These are phyloP conservation scores for Ganoderma multipileum DNA, from an alignment of 1,284 basidiomycete genomes.

Conservation along the genomic window DNA sequence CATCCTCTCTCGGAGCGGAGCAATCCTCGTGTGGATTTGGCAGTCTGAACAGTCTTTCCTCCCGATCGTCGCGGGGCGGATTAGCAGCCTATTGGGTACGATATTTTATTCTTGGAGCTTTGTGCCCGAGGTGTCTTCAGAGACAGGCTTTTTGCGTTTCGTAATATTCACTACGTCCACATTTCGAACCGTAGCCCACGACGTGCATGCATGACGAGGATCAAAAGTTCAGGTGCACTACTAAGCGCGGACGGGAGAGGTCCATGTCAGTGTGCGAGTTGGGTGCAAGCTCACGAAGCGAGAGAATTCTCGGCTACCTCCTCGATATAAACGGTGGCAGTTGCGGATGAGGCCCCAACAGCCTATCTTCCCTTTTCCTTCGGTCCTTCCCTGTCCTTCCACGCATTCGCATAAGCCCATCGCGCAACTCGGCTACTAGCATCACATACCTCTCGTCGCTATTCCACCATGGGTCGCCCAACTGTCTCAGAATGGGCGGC, in stretches of 20 bases:
- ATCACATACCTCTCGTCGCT: neutral
- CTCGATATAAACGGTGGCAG: neutral
- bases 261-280: neutral
- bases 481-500: conserved; percentile 9
- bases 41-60: neutral
- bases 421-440: neutral
- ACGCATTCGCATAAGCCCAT: neutral
- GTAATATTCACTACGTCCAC: too few relatives aligned
- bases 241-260: too few relatives aligned
- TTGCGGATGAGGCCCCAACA: neutral
- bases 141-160: too few relatives aligned
- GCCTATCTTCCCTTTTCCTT: neutral
- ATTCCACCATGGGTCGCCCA: neutral
- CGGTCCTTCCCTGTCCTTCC: too few relatives aligned
- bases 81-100: neutral
- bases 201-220: too few relatives aligned
- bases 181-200: too few relatives aligned
- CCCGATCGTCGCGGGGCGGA: neutral
- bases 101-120: neutral
- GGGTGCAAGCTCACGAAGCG: neutral
- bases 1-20: neutral
- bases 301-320: neutral
- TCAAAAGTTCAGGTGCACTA: too few relatives aligned
- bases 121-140: too few relatives aligned
- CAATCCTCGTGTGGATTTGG: neutral